Conservation (phyloP, 1,139 yeast species). For the Diutina sp. region DNA sequence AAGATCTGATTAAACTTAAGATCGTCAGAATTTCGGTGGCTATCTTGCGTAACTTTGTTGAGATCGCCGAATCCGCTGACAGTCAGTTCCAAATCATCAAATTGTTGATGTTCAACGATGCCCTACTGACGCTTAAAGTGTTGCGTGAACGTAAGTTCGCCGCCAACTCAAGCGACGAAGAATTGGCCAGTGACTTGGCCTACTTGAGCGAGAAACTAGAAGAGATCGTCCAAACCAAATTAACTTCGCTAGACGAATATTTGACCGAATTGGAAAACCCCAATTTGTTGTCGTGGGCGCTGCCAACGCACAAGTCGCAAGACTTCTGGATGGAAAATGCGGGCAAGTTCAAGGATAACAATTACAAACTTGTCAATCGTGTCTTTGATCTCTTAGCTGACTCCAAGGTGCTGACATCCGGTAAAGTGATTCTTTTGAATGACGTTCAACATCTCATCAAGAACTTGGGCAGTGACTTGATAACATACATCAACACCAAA, state of each 20-base stretch:
- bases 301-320: conserved; percentile 78
- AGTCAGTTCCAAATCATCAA: conserved; percentile 41
- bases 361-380: conserved; percentile 59
- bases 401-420: conserved; percentile 12
- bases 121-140: conserved; percentile 53
- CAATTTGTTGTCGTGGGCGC: conserved; percentile 71
- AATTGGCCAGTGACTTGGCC: conserved; percentile 62
- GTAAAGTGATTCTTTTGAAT: conserved; percentile 37
- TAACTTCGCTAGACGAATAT: conserved; percentile 91
- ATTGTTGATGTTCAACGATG: conserved; percentile 65
- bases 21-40: conserved; percentile 74
- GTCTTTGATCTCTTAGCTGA: conserved; percentile 24
- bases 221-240: conserved; percentile 54
- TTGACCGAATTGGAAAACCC: conserved; percentile 69
- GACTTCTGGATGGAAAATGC: conserved; percentile 87
- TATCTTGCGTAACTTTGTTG: conserved; percentile 49
- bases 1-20: conserved; percentile 83
- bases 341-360: conserved; percentile 59
- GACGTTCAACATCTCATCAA: conserved; percentile 31
- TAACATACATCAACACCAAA: conserved; percentile 62
- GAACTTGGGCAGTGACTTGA: conserved; percentile 47
- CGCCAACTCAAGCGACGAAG: conserved; percentile 58
- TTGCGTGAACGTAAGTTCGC: conserved; percentile 85
- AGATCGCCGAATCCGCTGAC: conserved; percentile 17
- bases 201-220: conserved; percentile 45